phyloP scores from a whole-genome alignment of 108 stramenopile genomes.

The Cyclotella sp. region DNA sequence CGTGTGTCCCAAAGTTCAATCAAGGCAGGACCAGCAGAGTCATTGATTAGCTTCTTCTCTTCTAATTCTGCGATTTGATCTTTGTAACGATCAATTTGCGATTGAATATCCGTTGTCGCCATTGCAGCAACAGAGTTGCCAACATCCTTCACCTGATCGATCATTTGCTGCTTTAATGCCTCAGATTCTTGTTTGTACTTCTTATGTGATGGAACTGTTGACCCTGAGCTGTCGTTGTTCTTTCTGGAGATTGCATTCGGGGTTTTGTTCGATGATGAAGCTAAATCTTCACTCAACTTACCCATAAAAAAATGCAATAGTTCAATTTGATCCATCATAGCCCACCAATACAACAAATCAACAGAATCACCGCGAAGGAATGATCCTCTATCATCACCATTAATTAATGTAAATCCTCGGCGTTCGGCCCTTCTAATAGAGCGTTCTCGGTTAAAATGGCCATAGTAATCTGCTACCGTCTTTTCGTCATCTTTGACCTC shows the following conservation, averaged over 20 bases:
- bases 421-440: not conserved
- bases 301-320: not conserved
- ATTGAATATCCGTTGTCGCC: not conserved
- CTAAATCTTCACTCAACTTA: not conserved
- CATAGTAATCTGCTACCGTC: not conserved
- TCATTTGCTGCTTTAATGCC: not conserved
- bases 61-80: not conserved
- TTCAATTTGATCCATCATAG: not conserved
- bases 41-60: not conserved
- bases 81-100: not conserved
- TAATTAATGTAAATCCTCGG: not conserved
- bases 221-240: not conserved
- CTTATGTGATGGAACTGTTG: not conserved
- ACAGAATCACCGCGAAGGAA: not conserved
- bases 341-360: conserved; percentile 12
- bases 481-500: too few species aligned
- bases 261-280: not conserved
- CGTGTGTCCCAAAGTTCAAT: not conserved
- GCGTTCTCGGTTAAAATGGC: not conserved
- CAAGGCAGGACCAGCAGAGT: not conserved
- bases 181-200: not conserved
- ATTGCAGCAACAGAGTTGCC: not conserved
- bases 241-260: not conserved
- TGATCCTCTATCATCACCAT: not conserved
- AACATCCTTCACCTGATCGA: not conserved